Evolutionary conservation across 225 moss, liverwort and hornwort genomes (phyloP).

Genomic region (Pseudisothecium myosuroides): DNA sequence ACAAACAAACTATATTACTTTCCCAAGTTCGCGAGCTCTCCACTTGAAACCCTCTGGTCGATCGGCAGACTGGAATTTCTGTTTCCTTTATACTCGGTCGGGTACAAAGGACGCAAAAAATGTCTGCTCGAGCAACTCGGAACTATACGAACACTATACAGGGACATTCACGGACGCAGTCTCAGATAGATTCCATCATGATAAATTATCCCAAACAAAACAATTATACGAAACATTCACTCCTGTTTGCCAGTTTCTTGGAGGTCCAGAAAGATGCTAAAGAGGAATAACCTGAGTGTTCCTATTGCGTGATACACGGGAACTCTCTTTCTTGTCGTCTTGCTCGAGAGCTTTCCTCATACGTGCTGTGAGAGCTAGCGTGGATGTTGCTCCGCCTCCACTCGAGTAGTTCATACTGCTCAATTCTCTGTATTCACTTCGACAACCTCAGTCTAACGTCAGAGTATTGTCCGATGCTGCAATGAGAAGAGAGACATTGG

Average conservation of each 20-base stretch:
- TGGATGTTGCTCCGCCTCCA: background rate
- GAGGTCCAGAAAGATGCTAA: background rate
- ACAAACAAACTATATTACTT: background rate
- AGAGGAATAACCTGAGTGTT: background rate
- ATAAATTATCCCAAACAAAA: background rate
- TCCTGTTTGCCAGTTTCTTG: background rate
- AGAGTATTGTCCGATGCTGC: background rate
- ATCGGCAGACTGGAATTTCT: background rate
- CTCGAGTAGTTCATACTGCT: background rate
- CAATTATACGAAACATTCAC: background rate
- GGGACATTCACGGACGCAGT: background rate
- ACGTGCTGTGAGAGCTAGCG: background rate
- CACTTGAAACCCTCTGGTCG: background rate
- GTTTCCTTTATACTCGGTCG: background rate
- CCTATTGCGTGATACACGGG: background rate
- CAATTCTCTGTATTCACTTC: background rate
- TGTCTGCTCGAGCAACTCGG: background rate
- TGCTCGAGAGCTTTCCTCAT: background rate
- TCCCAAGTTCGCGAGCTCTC: background rate
- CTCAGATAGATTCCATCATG: background rate
- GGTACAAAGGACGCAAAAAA: background rate
- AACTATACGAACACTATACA: background rate
- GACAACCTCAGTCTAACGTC: background rate
- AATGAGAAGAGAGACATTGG: background rate
- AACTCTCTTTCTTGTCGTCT: background rate